Conservation (phyloP, 2,329 filamentous ascomycete genomes). For the Scopulariopsis brevicaulis region DNA sequence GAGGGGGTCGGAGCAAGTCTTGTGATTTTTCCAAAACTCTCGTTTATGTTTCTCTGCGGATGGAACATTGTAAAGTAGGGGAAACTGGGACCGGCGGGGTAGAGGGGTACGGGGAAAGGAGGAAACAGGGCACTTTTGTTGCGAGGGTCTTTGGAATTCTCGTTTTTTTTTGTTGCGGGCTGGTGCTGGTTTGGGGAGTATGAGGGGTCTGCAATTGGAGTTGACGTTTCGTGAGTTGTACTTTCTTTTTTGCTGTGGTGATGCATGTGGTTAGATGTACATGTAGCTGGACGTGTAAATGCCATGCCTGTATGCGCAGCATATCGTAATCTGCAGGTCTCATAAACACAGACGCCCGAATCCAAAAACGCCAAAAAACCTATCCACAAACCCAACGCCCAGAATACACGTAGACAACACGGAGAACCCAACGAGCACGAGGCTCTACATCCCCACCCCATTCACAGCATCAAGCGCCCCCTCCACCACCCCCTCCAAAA, state of each 20-base stretch:
- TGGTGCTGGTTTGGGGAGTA: not conserved
- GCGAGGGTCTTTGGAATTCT: not conserved
- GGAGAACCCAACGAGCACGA: too few relatives aligned
- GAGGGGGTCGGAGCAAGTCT: too few relatives aligned
- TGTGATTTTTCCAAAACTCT: too few relatives aligned
- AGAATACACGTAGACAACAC: not conserved
- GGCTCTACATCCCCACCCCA: constrained; percentile 34
- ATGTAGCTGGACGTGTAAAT: too few relatives aligned
- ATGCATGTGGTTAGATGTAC: too few relatives aligned
- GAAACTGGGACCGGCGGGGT: not conserved
- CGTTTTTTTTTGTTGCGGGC: not conserved
- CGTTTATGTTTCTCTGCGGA: not conserved
- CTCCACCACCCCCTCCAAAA: constrained; percentile 49
- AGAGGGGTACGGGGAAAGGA: not conserved
- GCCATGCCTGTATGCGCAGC: too few relatives aligned
- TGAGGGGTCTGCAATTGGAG: not conserved
- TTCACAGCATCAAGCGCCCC: constrained; percentile 49
- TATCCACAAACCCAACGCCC: not conserved
- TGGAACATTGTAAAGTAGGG: not conserved
- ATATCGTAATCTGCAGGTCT: too few relatives aligned
- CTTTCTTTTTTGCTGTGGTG: not conserved
- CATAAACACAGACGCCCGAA: too few relatives aligned
- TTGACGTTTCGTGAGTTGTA: not conserved
- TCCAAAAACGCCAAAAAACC: too few relatives aligned
- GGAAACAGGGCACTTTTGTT: too few relatives aligned